These are phyloP conservation scores for Amaranthus tricolor DNA, from an alignment of 179 eudicot genomes.

Conservation along the genomic window DNA sequence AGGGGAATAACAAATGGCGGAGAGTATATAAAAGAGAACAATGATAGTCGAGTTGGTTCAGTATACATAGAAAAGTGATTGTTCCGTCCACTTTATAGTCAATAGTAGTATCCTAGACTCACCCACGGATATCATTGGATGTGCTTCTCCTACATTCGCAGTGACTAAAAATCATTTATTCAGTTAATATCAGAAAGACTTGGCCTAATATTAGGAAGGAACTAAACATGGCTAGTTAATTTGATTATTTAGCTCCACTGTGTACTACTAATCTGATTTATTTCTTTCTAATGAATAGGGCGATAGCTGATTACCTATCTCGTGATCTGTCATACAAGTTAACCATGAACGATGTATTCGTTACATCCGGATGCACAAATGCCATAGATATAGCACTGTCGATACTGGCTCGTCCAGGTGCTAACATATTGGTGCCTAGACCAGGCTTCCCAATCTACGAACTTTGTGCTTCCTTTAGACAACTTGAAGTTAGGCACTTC, in stretches of 20 bases:
- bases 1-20: too few relatives aligned
- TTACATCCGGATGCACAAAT: conserved; percentile 87
- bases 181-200: too few relatives aligned
- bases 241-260: neutral
- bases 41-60: too few relatives aligned
- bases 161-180: too few relatives aligned
- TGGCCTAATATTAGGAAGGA: too few relatives aligned
- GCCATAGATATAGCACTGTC: conserved; percentile 79
- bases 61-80: too few relatives aligned
- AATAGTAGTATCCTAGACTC: too few relatives aligned
- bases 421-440: conserved; percentile 75
- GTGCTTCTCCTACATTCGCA: too few relatives aligned
- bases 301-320: conserved; percentile 76
- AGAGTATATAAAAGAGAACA: too few relatives aligned
- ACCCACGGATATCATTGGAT: too few relatives aligned
- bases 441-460: conserved; percentile 91
- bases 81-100: too few relatives aligned
- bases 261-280: neutral
- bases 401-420: conserved; percentile 60
- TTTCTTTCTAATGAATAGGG: conserved; percentile 36
- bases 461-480: conserved; percentile 65
- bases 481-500: conserved; percentile 61
- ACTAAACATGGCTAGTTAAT: too few relatives aligned
- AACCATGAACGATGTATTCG: conserved; percentile 60
- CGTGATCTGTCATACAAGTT: conserved; percentile 73